These are phyloP conservation scores for Xylaria digitata DNA, from an alignment of 2,329 filamentous ascomycete genomes.

Conservation along the genomic window DNA sequence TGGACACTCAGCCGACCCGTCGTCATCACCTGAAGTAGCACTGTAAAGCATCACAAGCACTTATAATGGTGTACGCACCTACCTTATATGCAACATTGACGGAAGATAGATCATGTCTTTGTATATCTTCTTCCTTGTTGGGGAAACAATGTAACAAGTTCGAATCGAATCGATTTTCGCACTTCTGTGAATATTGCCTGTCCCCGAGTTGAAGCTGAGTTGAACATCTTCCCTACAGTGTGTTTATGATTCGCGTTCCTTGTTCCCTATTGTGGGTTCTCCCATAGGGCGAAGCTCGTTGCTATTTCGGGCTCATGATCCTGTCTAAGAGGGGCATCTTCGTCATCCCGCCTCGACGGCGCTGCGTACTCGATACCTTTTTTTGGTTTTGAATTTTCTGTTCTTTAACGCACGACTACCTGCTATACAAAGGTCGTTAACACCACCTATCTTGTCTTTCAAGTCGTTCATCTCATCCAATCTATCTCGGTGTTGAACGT, in stretches of 20 bases:
- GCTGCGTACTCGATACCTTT: constrained; percentile 7
- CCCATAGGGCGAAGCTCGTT: constrained; percentile 2
- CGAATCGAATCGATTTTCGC: no score
- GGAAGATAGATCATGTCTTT: background rate
- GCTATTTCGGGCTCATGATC: constrained; percentile 31
- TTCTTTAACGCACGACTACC: background rate
- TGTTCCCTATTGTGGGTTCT: constrained; percentile 5
- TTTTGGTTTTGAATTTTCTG: background rate
- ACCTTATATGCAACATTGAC: no score
- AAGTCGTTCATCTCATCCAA: background rate
- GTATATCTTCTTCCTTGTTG: background rate
- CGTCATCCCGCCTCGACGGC: constrained; percentile 31
- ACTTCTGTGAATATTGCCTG: background rate
- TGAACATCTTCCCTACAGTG: background rate
- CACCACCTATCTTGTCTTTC: background rate
- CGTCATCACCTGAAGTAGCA: no score
- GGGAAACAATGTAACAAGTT: background rate
- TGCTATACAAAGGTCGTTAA: background rate
- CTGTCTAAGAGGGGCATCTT: constrained; percentile 31
- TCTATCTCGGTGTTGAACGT: background rate
- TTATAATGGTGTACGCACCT: no score
- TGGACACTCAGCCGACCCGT: no score
- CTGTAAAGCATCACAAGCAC: no score
- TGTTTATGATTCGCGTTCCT: background rate
- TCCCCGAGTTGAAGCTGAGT: background rate